These are phyloP conservation scores for Pichia sp. DNA, from an alignment of 1,139 yeast species.

Conservation along the genomic window DNA sequence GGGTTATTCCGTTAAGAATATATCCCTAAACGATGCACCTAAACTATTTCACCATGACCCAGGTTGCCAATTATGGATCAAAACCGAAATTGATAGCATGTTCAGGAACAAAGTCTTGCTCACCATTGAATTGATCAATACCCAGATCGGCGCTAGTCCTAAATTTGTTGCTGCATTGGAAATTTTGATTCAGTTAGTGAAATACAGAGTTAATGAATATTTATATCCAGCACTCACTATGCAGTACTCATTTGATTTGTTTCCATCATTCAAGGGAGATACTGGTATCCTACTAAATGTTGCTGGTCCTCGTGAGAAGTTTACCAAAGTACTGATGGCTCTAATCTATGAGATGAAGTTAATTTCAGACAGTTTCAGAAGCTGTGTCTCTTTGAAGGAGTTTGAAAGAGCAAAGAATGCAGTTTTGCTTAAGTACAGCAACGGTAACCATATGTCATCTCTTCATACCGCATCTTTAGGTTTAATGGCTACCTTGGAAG, in stretches of 20 bases:
- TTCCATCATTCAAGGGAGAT: slow-evolving; percentile 44
- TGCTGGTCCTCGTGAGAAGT: slow-evolving; percentile 40
- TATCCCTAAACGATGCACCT: slow-evolving; percentile 25
- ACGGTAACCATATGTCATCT: slow-evolving; percentile 34
- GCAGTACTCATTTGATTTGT: slow-evolving; percentile 48
- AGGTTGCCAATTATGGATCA: slow-evolving; percentile 46
- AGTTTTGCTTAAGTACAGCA: slow-evolving; percentile 37
- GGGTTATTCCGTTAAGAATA: slow-evolving; percentile 27
- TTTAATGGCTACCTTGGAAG: slow-evolving; percentile 40
- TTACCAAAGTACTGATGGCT: slow-evolving; percentile 26
- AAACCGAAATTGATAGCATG: slow-evolving; percentile 24
- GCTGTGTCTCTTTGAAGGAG: slow-evolving; percentile 25
- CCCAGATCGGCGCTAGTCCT: slow-evolving; percentile 27
- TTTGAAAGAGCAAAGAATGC: slow-evolving; percentile 39
- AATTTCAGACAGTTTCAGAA: slow-evolving; percentile 16
- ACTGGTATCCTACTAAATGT: slow-evolving; percentile 42
- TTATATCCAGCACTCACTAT: slow-evolving; percentile 46
- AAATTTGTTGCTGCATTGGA: slow-evolving; percentile 39
- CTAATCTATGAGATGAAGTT: slow-evolving; percentile 23
- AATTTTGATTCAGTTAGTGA: slow-evolving; percentile 40
- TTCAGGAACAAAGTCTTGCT: slow-evolving; percentile 25
- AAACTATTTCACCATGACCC: slow-evolving; percentile 23
- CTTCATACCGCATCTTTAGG: slow-evolving; percentile 41
- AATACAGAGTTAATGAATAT: slow-evolving; percentile 30
- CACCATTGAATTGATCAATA: slow-evolving; percentile 38